phyloP scores from a whole-genome alignment of 805 yeast species.

The Lachancea sp. region DNA sequence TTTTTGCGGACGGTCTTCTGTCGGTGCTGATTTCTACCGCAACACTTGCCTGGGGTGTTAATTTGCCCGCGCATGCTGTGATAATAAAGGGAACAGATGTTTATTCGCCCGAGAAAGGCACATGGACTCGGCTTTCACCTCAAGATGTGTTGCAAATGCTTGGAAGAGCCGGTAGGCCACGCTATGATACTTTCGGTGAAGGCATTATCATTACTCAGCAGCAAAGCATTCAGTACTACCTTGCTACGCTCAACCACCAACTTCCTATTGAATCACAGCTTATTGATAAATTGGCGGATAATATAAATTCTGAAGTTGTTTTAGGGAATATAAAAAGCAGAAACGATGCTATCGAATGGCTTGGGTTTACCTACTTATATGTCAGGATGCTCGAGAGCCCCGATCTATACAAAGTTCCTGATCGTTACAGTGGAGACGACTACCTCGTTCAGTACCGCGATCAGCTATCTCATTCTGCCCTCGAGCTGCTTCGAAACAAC shows the following conservation, averaged over 20 bases:
- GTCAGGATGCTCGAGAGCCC: conserved; percentile 76
- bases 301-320: conserved; percentile 80
- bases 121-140: conserved; percentile 87
- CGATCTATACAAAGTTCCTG: conserved; percentile 65
- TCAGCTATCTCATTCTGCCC: conserved; percentile 73
- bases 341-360: conserved; percentile 73
- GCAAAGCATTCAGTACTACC: conserved; percentile 76
- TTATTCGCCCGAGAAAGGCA: conserved; percentile 83
- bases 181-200: conserved; percentile 87
- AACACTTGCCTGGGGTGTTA: conserved; percentile 96
- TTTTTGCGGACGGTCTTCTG: conserved; percentile 83
- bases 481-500: conserved; percentile 48
- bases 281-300: conserved; percentile 62
- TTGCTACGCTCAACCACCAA: conserved; percentile 87
- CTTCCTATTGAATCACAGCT: conserved; percentile 89
- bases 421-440: conserved; percentile 49
- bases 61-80: conserved; percentile 91
- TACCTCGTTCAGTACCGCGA: conserved; percentile 46
- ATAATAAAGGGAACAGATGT: conserved; percentile 90
- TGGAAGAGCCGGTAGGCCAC: conserved; percentile 97
- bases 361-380: conserved; percentile 69
- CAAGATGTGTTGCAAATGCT: conserved; percentile 95
- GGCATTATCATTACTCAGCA: conserved; percentile 90
- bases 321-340: conserved; percentile 55
- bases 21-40: conserved; percentile 85